Evolutionary conservation across 2,329 filamentous ascomycete genomes (phyloP).

Genomic region (Parasarocladium wereldwijsianum): DNA sequence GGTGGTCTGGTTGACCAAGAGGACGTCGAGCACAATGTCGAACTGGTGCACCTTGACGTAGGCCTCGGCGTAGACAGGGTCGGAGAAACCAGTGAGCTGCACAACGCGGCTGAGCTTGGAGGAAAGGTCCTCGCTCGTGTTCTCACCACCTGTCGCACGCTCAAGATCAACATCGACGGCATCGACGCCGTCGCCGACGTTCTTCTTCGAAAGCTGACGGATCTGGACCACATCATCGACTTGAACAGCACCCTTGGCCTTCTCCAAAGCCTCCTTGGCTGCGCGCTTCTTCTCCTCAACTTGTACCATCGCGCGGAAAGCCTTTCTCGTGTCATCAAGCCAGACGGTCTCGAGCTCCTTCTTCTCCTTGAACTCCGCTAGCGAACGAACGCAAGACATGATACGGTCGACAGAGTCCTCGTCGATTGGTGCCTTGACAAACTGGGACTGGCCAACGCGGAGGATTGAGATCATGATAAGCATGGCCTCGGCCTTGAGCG

Average conservation of each 20-base stretch:
- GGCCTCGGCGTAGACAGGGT: slow-evolving; percentile 95
- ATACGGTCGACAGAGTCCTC: slow-evolving; percentile 97
- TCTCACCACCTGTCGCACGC: slow-evolving; percentile 84
- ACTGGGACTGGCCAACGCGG: slow-evolving; percentile 95
- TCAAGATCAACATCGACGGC: slow-evolving; percentile 83
- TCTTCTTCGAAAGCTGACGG: slow-evolving; percentile 86
- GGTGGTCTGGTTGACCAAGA: slow-evolving; percentile 92
- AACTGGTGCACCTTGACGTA: slow-evolving; percentile 99
- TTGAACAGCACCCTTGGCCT: slow-evolving; percentile 85
- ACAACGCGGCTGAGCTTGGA: slow-evolving; percentile 94
- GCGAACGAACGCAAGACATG: slow-evolving; percentile 89
- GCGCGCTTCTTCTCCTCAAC: slow-evolving; percentile 95
- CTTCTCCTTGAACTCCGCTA: slow-evolving; percentile 78
- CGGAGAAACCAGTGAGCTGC: slow-evolving; percentile 94
- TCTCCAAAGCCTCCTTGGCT: slow-evolving; percentile 85
- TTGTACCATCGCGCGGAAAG: slow-evolving; percentile 93
- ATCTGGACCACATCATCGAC: slow-evolving; percentile 92
- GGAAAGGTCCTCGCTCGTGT: slow-evolving; percentile 66
- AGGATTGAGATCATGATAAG: slow-evolving; percentile 99
- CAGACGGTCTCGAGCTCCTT: slow-evolving; percentile 88
- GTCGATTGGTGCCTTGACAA: slow-evolving; percentile 92
- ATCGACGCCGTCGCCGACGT: slow-evolving; percentile 64
- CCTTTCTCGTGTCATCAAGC: slow-evolving; percentile 85
- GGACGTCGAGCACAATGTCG: slow-evolving; percentile 90
- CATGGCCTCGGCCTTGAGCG: slow-evolving; percentile 92